These are phyloP conservation scores for Tolypocladium amazonense DNA, from an alignment of 2,329 filamentous ascomycete species.

Conservation along the genomic window DNA sequence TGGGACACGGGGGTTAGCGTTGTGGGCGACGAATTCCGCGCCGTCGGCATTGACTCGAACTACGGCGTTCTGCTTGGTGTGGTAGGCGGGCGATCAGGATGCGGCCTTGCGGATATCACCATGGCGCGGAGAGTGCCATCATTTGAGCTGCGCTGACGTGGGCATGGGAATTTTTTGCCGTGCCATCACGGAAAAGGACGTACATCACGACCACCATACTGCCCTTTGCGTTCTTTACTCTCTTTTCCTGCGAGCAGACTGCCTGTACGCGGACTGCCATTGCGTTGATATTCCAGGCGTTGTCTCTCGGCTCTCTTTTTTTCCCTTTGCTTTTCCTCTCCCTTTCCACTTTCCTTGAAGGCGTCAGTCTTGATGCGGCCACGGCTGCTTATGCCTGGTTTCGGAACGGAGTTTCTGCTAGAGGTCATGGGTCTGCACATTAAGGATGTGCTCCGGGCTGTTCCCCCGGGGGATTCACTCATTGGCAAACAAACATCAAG, in stretches of 20 bases:
- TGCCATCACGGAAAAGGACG: not conserved
- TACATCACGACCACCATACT: not conserved
- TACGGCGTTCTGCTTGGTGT: not conserved
- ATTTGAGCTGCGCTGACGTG: not conserved
- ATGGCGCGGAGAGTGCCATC: not conserved
- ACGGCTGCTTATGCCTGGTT: not conserved
- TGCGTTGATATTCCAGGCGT: not conserved
- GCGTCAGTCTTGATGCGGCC: not conserved
- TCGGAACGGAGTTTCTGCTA: not conserved
- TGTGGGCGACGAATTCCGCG: not conserved
- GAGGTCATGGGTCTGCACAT: not conserved
- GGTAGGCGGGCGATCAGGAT: too few relatives aligned
- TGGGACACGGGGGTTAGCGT: not conserved
- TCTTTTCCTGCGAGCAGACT: not conserved
- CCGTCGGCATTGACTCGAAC: not conserved
- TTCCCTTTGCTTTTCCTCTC: not conserved
- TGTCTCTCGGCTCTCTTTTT: not conserved
- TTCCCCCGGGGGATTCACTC: not conserved
- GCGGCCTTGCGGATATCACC: not conserved
- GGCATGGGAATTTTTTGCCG: not conserved
- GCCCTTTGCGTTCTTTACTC: not conserved
- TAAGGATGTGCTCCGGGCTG: not conserved
- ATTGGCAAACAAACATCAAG: not conserved
- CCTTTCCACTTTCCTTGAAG: not conserved
- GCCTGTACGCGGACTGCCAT: not conserved